phyloP scores from a whole-genome alignment of 1,284 basidiomycete genomes.

The Amylostereum areolatum region DNA sequence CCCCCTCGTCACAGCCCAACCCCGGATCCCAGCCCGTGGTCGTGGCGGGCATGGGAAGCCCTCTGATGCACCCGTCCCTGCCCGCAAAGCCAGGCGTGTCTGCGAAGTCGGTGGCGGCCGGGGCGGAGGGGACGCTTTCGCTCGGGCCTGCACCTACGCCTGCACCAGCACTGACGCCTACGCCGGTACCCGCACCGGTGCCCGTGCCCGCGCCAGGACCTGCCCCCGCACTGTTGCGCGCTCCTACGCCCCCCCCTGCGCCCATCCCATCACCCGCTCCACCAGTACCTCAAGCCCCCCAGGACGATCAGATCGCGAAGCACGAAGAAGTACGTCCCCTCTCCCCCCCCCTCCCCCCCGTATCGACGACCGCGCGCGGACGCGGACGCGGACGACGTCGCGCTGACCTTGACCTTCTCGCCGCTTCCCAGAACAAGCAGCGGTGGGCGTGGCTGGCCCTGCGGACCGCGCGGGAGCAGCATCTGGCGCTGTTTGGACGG shows the following conservation, averaged over 20 bases:
- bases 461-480: constrained; percentile 62
- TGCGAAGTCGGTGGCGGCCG: constrained; percentile 1
- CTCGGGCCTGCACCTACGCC: not conserved
- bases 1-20: constrained; percentile 8
- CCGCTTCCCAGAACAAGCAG: constrained; percentile 52
- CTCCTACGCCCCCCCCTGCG: constrained; percentile 14
- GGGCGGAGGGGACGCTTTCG: constrained; percentile 3
- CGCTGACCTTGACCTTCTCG: not conserved
- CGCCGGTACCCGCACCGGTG: constrained; percentile 8
- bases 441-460: constrained; percentile 76
- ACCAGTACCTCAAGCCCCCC: constrained; percentile 15
- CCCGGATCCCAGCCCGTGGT: too few species aligned
- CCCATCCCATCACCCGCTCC: constrained; percentile 17
- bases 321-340: constrained; percentile 50
- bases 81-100: constrained; percentile 43
- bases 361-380: too few species aligned
- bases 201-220: constrained; percentile 25
- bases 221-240: too few species aligned
- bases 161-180: constrained; percentile 13
- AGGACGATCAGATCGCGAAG: constrained; percentile 49
- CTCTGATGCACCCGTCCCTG: constrained; percentile 60
- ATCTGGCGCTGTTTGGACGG: constrained; percentile 68
- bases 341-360: not conserved
- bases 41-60: too few species aligned
- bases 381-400: too few species aligned